Base-by-base conservation (phyloP, 2,329 filamentous ascomycete species). In the Penicillium sp. region DNA sequence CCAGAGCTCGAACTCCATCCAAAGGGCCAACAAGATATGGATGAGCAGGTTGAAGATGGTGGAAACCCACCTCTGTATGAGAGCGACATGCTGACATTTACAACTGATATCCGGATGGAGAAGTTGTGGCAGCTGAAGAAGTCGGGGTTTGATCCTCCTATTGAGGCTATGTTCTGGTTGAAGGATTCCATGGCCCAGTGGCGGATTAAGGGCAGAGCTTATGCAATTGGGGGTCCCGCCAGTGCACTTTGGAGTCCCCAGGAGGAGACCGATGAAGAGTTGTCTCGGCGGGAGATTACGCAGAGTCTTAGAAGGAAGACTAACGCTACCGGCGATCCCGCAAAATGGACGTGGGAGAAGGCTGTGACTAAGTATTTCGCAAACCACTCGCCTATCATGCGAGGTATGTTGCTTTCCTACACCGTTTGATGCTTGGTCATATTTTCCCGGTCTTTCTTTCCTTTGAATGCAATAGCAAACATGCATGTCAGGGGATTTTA, bases 311-410 rank as follows among this genome's bases (percentile, higher is more conserved):
- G 64, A 70, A 66, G 9, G 55, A 69, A 24, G 69, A 73, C 26
- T 7, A 57, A 60, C 4, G 27, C 46, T 1, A 56, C 59, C 22
- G 58, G 63, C 6, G 62, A 62, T 1, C 11, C 36, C 1, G 37
- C 64, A 13, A 69, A 74, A 1, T 95, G 89, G 88, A 85, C 79
- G 56, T 96, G 89, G 85, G 72, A 73, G 38, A 84, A 75, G 52
- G 89, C 95, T 70, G 68, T 96, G 29, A 89, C 87, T 41, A 87
- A 81, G 40, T 87, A 93, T 66, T 97, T 96, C 78, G 91, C 89
- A 16, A 96, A 96, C 67, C 70, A 93, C 58, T 85, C 80, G 56
- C 91, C 91, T 6, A 73, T 75, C 1, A 89, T 95, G 82, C 78
- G 90, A 72, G 80, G 81, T 81, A 64, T 41, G 68, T 66, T 38